Conservation (phyloP, 2,329 filamentous ascomycete genomes). For the Aureobasidium namibiae region DNA sequence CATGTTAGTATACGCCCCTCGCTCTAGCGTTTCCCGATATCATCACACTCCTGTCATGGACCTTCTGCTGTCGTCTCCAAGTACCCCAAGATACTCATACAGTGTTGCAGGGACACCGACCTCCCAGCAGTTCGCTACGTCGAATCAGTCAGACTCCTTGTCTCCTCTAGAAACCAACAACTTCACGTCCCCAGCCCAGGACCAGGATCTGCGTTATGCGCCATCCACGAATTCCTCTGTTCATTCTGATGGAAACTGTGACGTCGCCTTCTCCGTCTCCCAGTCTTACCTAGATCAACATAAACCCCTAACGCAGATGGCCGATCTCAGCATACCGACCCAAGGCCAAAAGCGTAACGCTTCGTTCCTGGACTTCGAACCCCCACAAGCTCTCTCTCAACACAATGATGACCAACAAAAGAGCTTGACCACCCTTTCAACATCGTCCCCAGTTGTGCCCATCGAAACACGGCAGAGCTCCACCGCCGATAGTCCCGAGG, state of each 20-base stretch:
- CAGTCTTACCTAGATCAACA: not conserved
- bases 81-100: constrained; percentile 10
- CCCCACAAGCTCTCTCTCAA: not conserved
- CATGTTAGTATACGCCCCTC: constrained; percentile 10
- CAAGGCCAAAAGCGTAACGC: constrained; percentile 5
- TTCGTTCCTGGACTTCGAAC: not conserved
- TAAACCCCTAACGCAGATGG: not conserved
- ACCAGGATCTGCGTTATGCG: not conserved
- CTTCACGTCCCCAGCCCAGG: constrained; percentile 2
- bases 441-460: not conserved
- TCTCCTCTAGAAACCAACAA: constrained; percentile 5
- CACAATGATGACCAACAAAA: not conserved
- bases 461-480: constrained; percentile 8
- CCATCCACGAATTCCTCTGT: not conserved
- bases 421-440: not conserved
- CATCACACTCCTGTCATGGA: not conserved
- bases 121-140: constrained; percentile 4
- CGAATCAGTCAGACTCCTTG: constrained; percentile 7
- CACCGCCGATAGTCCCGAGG: constrained; percentile 1
- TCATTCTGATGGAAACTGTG: not conserved
- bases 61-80: not conserved
- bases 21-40: not conserved
- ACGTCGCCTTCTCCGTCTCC: not conserved
- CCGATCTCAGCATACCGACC: not conserved
- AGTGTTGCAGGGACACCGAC: constrained; percentile 11